These are phyloP conservation scores for Zygoascus biomembranicola DNA, from an alignment of 805 yeast genomes.

Conservation along the genomic window DNA sequence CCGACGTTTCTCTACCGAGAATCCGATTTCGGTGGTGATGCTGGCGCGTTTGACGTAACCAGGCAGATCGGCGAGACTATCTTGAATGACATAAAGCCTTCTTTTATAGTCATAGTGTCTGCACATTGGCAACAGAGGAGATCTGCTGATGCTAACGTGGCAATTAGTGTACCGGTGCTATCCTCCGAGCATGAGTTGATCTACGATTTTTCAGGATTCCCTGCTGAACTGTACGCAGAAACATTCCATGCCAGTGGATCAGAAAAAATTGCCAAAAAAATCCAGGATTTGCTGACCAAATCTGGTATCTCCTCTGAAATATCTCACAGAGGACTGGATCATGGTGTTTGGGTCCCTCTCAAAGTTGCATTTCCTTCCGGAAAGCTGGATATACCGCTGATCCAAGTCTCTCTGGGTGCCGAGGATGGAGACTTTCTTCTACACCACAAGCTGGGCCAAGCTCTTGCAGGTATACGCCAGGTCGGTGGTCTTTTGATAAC, in stretches of 20 bases:
- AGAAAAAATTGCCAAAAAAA: slow-evolving; percentile 34
- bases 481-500: slow-evolving; percentile 43
- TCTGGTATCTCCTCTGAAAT: slow-evolving; percentile 39
- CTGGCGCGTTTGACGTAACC: slow-evolving; percentile 51
- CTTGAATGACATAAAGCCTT: slow-evolving; percentile 42
- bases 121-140: slow-evolving; percentile 62
- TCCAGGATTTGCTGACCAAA: slow-evolving; percentile 34
- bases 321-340: slow-evolving; percentile 57
- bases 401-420: slow-evolving; percentile 34
- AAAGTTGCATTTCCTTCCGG: slow-evolving; percentile 50
- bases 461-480: slow-evolving; percentile 42
- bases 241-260: slow-evolving; percentile 48
- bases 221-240: slow-evolving; percentile 52
- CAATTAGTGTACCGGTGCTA: slow-evolving; percentile 3
- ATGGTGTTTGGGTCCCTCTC: slow-evolving; percentile 77
- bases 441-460: slow-evolving; percentile 45
- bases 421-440: slow-evolving; percentile 31
- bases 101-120: slow-evolving; percentile 55
- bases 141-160: slow-evolving; percentile 1
- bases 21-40: slow-evolving; percentile 39
- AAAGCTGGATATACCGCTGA: slow-evolving; percentile 29
- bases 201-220: slow-evolving; percentile 74
- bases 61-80: slow-evolving; percentile 45
- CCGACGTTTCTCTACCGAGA: slow-evolving; percentile 63
- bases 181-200: slow-evolving; percentile 45